Evolutionary conservation across 2,329 filamentous ascomycete species (phyloP).

Genomic region (Chaetothyriales sp.): DNA sequence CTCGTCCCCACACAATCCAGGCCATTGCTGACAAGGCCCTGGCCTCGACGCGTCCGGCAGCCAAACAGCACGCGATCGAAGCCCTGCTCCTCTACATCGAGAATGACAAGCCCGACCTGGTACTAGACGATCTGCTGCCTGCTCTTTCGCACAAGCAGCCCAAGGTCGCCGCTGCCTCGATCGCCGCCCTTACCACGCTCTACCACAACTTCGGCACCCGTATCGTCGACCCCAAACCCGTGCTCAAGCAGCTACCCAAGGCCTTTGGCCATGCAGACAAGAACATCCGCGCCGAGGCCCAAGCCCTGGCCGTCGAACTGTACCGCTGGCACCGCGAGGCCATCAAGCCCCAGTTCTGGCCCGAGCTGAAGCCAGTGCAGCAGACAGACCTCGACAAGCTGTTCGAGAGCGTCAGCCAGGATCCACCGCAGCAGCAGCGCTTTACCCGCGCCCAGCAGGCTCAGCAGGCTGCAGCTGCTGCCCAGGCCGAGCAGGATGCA

Average conservation of each 20-base stretch:
- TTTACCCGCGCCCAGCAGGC: conserved; percentile 80
- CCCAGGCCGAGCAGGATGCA: conserved; percentile 41
- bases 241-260: conserved; percentile 76
- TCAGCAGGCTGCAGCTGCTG: conserved; percentile 55
- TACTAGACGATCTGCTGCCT: conserved; percentile 81
- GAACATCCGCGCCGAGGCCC: conserved; percentile 88
- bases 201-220: conserved; percentile 94
- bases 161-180: conserved; percentile 64
- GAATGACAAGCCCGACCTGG: conserved; percentile 66
- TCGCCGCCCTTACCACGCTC: conserved; percentile 64
- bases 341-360: conserved; percentile 97
- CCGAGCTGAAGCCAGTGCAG: conserved; percentile 84
- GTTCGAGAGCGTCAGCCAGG: conserved; percentile 84
- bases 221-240: conserved; percentile 78
- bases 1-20: conserved; percentile 57
- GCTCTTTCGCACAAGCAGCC: conserved; percentile 75
- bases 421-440: conserved; percentile 81
- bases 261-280: conserved; percentile 94
- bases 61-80: conserved; percentile 75
- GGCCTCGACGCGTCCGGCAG: conserved; percentile 70
- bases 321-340: conserved; percentile 95
- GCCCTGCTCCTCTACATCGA: conserved; percentile 80
- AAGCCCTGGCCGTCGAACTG: conserved; percentile 78
- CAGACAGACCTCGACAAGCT: conserved; percentile 85
- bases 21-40: conserved; percentile 85